Evolutionary conservation across 441 rosid genomes (phyloP).

Genomic region (Geranium incanum): DNA sequence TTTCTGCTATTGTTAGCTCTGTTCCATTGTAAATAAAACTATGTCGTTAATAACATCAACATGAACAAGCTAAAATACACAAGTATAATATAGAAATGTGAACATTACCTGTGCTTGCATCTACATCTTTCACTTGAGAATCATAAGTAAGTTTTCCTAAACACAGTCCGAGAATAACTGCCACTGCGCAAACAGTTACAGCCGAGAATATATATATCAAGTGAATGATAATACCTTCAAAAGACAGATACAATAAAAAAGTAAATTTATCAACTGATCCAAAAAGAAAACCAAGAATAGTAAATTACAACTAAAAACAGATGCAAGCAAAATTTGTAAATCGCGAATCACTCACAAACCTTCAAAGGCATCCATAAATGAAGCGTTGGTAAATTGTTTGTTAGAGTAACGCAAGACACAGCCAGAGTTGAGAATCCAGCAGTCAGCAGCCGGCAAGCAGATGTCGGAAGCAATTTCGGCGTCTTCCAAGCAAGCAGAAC

Average conservation of each 20-base stretch:
- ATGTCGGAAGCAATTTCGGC: conserved; percentile 25
- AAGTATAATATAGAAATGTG: too few species aligned
- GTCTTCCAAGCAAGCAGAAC: conserved; percentile 33
- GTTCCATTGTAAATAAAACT: background rate
- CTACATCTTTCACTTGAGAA: background rate
- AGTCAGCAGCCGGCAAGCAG: conserved; percentile 44
- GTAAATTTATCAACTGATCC: too few species aligned
- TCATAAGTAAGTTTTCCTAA: conserved; percentile 22
- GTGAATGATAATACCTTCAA: too few species aligned
- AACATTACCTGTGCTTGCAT: too few species aligned
- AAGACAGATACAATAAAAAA: too few species aligned
- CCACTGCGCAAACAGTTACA: conserved; percentile 16
- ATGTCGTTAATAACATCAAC: too few species aligned
- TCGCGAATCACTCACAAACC: background rate
- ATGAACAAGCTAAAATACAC: too few species aligned
- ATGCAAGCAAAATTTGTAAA: too few species aligned
- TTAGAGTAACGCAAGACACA: conserved; percentile 51
- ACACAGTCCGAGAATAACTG: conserved; percentile 23
- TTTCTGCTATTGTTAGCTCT: conserved; percentile 27
- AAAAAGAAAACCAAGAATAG: too few species aligned
- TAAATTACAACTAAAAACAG: too few species aligned
- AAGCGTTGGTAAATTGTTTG: conserved; percentile 27
- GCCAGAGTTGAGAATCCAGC: conserved; percentile 41
- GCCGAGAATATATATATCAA: conserved; percentile 3
- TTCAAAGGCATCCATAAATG: background rate